phyloP scores from a whole-genome alignment of 371 early-diverging fungal species.

The Actinomucor elegans region DNA sequence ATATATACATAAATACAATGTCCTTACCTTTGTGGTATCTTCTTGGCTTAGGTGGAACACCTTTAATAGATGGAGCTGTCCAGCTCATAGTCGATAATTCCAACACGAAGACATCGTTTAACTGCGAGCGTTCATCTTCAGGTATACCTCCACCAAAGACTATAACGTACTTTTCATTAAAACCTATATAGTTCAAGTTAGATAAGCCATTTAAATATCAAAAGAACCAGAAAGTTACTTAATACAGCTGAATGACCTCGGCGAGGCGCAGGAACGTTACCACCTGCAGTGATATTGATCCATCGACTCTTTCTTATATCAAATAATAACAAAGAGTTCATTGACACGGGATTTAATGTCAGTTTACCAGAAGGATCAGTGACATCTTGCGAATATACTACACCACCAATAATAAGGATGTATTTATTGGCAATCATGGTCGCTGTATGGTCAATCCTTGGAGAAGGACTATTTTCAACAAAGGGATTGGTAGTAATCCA shows the following conservation, averaged over 20 bases:
- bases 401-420: constrained; percentile 21
- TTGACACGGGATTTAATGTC: constrained; percentile 38
- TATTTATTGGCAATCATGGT: constrained; percentile 22
- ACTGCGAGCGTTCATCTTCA: constrained; percentile 13
- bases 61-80: constrained; percentile 36
- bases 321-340: constrained; percentile 34
- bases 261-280: constrained; percentile 47
- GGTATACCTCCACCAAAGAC: constrained; percentile 42
- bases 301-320: constrained; percentile 30
- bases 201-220: too few species aligned
- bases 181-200: constrained; percentile 13
- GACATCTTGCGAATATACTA: constrained; percentile 18
- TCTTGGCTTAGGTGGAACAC: constrained; percentile 39
- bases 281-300: constrained; percentile 39
- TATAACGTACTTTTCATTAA: constrained; percentile 26
- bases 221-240: too few species aligned
- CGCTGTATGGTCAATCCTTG: constrained; percentile 33
- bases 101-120: constrained; percentile 43
- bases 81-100: constrained; percentile 36
- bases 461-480: constrained; percentile 13
- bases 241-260: constrained; percentile 43
- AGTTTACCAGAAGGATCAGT: constrained; percentile 30
- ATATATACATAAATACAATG: neutral
- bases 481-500: constrained; percentile 18
- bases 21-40: constrained; percentile 46